These are phyloP conservation scores for Emericellopsis terricola DNA, from an alignment of 495 filamentous ascomycete genomes.

Conservation along the genomic window DNA sequence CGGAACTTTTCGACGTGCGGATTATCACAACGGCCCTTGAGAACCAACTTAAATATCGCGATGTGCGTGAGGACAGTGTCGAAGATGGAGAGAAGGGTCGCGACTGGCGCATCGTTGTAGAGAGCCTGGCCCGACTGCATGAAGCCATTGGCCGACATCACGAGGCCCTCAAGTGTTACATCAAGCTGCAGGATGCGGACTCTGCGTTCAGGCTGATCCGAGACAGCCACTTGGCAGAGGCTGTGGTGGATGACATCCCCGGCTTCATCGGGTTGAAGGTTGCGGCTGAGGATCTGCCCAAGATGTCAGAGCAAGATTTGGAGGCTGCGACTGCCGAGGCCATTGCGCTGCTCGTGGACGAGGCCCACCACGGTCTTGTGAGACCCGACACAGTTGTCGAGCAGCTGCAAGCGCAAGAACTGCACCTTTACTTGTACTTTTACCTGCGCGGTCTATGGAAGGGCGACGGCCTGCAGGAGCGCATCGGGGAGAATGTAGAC, in stretches of 20 bases:
- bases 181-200: constrained; percentile 79
- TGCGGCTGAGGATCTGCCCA: constrained; percentile 47
- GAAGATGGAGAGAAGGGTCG: constrained; percentile 45
- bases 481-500: constrained; percentile 22
- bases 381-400: constrained; percentile 55
- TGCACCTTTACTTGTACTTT: constrained; percentile 70
- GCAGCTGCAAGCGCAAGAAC: constrained; percentile 42
- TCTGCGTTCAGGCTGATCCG: constrained; percentile 69
- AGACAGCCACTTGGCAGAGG: constrained; percentile 68
- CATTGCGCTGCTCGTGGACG: constrained; percentile 71
- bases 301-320: constrained; percentile 49
- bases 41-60: constrained; percentile 48
- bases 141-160: constrained; percentile 59
- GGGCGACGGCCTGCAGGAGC: constrained; percentile 36
- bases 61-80: constrained; percentile 49
- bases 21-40: constrained; percentile 54
- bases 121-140: constrained; percentile 67
- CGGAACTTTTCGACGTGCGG: constrained; percentile 62
- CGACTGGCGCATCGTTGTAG: constrained; percentile 72
- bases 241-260: constrained; percentile 73
- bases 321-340: constrained; percentile 64
- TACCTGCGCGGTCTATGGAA: constrained; percentile 78
- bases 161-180: constrained; percentile 77
- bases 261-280: constrained; percentile 78
- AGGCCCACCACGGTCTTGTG: constrained; percentile 76